Percentiles rank a stretch among this genome's conserved stretches.
phyloP scores from a whole-genome alignment of 306 rosid genomes.

The Senna tora region DNA sequence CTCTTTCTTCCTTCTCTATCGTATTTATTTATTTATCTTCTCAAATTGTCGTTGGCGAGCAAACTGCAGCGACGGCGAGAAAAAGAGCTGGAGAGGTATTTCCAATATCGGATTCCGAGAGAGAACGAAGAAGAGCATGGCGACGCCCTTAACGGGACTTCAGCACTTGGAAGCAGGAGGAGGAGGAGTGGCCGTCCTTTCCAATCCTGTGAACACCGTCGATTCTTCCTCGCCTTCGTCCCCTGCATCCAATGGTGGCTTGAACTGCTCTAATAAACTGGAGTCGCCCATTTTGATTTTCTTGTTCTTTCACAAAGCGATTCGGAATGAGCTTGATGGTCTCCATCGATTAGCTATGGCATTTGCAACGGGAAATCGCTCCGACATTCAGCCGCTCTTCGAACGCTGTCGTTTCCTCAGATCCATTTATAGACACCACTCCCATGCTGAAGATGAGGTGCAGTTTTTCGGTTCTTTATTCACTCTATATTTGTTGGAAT shows the following conservation, averaged over 20 bases:
- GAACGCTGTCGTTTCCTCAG: conserved; percentile 83
- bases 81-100: not conserved
- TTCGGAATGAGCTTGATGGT: conserved; percentile 87
- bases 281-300: conserved; percentile 89
- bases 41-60: conserved; percentile 14
- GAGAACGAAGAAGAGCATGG: conserved; percentile 50
- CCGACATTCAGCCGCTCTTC: conserved; percentile 70
- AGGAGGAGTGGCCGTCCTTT: conserved; percentile 79
- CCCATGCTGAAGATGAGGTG: conserved; percentile 99
- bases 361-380: conserved; percentile 73
- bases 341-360: conserved; percentile 87
- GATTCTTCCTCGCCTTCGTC: conserved; percentile 54
- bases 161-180: conserved; percentile 70
- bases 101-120: not conserved
- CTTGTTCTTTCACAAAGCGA: conserved; percentile 84
- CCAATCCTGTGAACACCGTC: conserved; percentile 64
- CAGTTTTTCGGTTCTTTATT: conserved; percentile 36
- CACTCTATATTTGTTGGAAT: not conserved
- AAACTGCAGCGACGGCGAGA: not conserved
- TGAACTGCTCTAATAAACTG: conserved; percentile 53
- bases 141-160: conserved; percentile 72
- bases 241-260: conserved; percentile 42
- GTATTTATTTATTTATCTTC: conserved; percentile 3
- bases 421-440: conserved; percentile 87
- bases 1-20: not conserved